Conservation (phyloP, 257 asterid species). For the Ocimum tenuiflorum region DNA sequence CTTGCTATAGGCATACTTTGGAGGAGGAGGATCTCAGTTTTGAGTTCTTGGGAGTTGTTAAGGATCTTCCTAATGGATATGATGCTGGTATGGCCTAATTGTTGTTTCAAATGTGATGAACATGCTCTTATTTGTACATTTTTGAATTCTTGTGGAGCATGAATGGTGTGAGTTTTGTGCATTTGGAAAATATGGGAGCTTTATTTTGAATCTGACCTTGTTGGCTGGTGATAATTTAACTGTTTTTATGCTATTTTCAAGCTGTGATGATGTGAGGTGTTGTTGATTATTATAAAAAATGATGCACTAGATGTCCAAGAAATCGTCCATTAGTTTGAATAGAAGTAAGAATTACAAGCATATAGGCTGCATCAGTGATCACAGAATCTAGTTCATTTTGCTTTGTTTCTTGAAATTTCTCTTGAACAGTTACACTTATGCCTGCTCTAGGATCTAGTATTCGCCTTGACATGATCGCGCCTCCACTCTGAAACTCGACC, state of each 20-base stretch:
- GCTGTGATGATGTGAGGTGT: background rate
- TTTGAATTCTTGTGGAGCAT: background rate
- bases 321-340: no score
- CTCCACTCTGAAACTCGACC: background rate
- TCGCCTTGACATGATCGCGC: background rate
- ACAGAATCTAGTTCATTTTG: background rate
- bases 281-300: background rate
- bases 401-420: background rate
- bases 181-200: no score
- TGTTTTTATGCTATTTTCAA: background rate
- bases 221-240: no score
- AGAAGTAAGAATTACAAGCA: background rate
- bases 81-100: constrained; percentile 66
- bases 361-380: background rate
- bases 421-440: background rate
- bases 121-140: no score
- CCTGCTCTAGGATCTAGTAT: no score
- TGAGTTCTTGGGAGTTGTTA: constrained; percentile 44
- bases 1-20: constrained; percentile 64
- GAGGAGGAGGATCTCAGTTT: constrained; percentile 33
- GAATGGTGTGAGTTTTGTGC: no score
- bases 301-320: no score
- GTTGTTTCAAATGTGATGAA: background rate
- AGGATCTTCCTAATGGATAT: constrained; percentile 43
- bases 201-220: no score